These are phyloP conservation scores for Verbascum thapsus DNA, from an alignment of 257 asterid genomes.

Conservation along the genomic window DNA sequence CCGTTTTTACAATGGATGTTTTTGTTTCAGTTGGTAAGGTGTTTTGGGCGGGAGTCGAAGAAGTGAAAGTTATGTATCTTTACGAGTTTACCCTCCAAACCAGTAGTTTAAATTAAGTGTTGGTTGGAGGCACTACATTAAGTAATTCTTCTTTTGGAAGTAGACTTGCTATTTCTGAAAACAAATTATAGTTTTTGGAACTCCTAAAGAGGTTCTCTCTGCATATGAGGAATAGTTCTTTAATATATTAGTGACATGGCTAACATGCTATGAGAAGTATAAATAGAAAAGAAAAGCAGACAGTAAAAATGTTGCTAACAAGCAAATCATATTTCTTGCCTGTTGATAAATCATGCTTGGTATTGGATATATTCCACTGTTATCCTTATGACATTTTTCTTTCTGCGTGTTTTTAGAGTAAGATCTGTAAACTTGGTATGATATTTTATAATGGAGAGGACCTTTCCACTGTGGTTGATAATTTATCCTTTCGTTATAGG, in stretches of 20 bases:
- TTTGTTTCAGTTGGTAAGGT: conserved; percentile 21
- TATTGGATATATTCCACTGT: conserved; percentile 3
- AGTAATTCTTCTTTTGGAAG: conserved; percentile 13
- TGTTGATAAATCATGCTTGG: conserved; percentile 22
- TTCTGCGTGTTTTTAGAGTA: not conserved
- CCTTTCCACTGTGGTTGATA: conserved; percentile 25
- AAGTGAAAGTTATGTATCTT: not conserved
- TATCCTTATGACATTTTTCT: conserved; percentile 9
- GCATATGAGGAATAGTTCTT: not conserved
- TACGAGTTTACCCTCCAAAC: conserved; percentile 16
- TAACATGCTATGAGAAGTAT: too few relatives aligned
- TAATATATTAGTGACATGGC: too few relatives aligned
- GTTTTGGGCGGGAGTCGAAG: conserved; percentile 1
- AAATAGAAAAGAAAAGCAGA: not conserved
- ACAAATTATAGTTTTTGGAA: not conserved
- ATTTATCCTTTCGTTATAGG: conserved; percentile 47
- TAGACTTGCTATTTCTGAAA: conserved; percentile 6
- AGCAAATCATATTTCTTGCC: conserved; percentile 2
- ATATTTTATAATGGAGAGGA: conserved; percentile 2
- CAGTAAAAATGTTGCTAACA: conserved; percentile 9
- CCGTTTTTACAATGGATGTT: not conserved
- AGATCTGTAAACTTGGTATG: too few relatives aligned
- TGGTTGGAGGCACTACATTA: not conserved
- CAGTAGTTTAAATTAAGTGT: conserved; percentile 13
- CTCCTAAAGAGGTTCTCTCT: conserved; percentile 5